phyloP scores from a whole-genome alignment of 805 yeast genomes.

The Zygotorulaspora florentina region DNA sequence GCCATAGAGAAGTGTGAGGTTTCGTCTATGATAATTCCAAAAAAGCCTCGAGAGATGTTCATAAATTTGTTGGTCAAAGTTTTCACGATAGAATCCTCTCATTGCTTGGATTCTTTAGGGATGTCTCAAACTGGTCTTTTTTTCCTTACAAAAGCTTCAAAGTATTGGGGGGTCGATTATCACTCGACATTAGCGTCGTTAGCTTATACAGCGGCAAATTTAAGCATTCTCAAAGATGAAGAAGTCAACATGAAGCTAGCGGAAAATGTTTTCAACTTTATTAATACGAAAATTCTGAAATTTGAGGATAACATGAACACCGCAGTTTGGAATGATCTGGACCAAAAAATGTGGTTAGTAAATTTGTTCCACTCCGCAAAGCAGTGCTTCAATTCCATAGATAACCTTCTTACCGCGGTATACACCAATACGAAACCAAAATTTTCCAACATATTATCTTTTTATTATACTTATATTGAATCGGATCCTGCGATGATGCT shows the following conservation, averaged over 20 bases:
- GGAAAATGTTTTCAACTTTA: slow-evolving; percentile 35
- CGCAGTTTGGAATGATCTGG: slow-evolving; percentile 40
- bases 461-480: slow-evolving; percentile 49
- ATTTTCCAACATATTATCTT: slow-evolving; percentile 48
- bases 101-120: slow-evolving; percentile 9
- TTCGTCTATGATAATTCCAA: slow-evolving; percentile 36
- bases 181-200: slow-evolving; percentile 46
- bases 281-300: slow-evolving; percentile 23
- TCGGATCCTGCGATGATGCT: slow-evolving; percentile 40
- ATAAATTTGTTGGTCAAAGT: slow-evolving; percentile 42
- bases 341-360: slow-evolving; percentile 48
- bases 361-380: slow-evolving; percentile 45
- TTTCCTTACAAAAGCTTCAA: slow-evolving; percentile 43
- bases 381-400: slow-evolving; percentile 44
- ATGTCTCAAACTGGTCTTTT: slow-evolving; percentile 43
- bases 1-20: not conserved
- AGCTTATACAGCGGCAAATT: slow-evolving; percentile 48
- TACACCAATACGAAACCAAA: slow-evolving; percentile 50
- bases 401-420: slow-evolving; percentile 40
- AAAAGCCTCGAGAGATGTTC: slow-evolving; percentile 40
- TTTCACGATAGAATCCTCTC: slow-evolving; percentile 36
- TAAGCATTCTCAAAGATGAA: slow-evolving; percentile 32
- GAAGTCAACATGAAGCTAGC: slow-evolving; percentile 32
- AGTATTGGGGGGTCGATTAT: slow-evolving; percentile 55
- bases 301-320: slow-evolving; percentile 26